Conservation (phyloP, 2,329 filamentous ascomycete genomes). For the Xylaria sp. region DNA sequence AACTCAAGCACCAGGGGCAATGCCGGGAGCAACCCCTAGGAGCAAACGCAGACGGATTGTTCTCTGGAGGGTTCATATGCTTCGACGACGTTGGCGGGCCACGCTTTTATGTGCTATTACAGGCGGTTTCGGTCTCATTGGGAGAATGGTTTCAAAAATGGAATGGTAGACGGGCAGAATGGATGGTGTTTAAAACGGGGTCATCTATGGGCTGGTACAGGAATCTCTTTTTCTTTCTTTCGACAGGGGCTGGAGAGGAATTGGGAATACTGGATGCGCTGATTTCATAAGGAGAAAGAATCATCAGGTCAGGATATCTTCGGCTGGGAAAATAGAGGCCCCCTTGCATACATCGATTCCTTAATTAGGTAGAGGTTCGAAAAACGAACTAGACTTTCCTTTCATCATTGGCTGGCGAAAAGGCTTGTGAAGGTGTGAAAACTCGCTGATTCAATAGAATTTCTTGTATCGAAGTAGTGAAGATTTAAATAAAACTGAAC, state of each 20-base stretch:
- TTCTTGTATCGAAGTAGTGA: neutral
- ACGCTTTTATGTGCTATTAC: no score
- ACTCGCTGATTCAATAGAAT: neutral
- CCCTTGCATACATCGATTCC: neutral
- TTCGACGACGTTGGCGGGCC: no score
- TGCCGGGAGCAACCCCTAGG: constrained; percentile 16
- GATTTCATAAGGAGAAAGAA: neutral
- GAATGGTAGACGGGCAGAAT: neutral
- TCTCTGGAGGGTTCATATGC: no score
- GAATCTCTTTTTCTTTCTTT: neutral
- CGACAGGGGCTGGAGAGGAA: neutral
- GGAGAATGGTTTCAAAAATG: neutral
- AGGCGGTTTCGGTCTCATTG: no score
- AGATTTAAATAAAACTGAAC: no score
- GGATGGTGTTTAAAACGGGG: neutral
- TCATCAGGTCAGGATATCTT: neutral
- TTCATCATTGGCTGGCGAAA: no score
- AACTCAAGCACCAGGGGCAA: constrained; percentile 26
- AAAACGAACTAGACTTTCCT: neutral
- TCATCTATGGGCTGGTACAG: neutral
- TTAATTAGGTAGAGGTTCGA: neutral
- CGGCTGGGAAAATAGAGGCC: neutral
- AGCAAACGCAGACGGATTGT: no score
- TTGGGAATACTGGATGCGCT: neutral
- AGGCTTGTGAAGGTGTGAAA: neutral